A percentile compares a stretch with the other conserved stretches of the same genome.
Evolutionary conservation across 225 moss, liverwort and hornwort genomes (phyloP).

Genomic region (Physcomitrellopsis africana): DNA sequence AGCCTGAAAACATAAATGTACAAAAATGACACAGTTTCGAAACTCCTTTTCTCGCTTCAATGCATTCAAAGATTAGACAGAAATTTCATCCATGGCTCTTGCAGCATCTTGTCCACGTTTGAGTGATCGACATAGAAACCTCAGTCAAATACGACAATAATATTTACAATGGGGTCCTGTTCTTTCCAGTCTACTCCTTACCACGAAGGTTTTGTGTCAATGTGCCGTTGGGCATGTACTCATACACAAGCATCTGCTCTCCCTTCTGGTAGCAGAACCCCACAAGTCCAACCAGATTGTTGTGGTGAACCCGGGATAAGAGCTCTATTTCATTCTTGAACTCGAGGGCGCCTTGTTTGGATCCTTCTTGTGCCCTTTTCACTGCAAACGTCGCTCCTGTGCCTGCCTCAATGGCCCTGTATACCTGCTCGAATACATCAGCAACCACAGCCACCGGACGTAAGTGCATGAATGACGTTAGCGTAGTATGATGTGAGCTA

Average conservation of each 20-base stretch:
- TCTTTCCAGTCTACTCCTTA: constrained; percentile 24
- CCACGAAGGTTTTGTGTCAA: constrained; percentile 71
- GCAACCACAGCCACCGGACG: neutral
- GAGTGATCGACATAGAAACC: too few relatives aligned
- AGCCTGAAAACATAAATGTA: constrained; percentile 24
- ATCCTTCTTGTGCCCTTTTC: constrained; percentile 76
- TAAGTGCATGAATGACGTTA: too few relatives aligned
- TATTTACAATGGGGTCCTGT: neutral
- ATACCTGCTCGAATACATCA: constrained; percentile 59
- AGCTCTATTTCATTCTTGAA: constrained; percentile 92
- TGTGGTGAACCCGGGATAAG: constrained; percentile 85
- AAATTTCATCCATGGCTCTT: neutral
- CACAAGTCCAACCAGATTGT: constrained; percentile 75
- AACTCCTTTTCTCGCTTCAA: too few relatives aligned
- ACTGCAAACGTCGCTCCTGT: constrained; percentile 63
- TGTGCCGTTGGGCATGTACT: constrained; percentile 81
- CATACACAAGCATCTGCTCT: constrained; percentile 90
- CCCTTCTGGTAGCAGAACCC: constrained; percentile 85
- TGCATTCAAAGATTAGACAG: neutral
- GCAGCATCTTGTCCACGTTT: neutral
- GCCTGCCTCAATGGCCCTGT: constrained; percentile 56
- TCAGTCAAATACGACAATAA: neutral
- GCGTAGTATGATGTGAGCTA: too few relatives aligned
- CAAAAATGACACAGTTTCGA: neutral
- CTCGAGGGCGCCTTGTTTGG: constrained; percentile 76